Percentiles rank a stretch among this genome's conserved stretches.
phyloP scores from a whole-genome alignment of 176 grass and related monocot species.

The Stipa capillata region DNA sequence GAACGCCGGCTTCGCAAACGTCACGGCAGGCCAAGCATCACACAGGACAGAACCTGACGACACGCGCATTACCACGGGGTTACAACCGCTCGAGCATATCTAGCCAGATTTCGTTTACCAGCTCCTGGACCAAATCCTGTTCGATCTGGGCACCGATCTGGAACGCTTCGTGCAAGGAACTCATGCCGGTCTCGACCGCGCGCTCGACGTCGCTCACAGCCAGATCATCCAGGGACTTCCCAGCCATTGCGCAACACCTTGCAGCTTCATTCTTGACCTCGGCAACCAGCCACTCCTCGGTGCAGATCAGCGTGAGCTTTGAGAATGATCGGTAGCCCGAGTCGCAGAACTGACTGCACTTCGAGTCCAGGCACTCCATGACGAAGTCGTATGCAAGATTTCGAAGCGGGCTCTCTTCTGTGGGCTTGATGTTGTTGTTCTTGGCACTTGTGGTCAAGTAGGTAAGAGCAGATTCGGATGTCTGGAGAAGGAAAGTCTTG shows the following conservation, averaged over 20 bases:
- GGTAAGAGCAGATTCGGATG: slow-evolving; percentile 23
- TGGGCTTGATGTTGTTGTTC: background rate
- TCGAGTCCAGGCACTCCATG: slow-evolving; percentile 43
- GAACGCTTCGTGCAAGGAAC: slow-evolving; percentile 19
- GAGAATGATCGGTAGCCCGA: slow-evolving; percentile 51
- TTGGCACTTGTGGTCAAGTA: background rate
- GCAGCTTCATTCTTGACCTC: slow-evolving; percentile 39
- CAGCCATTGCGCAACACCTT: slow-evolving; percentile 5
- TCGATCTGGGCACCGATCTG: slow-evolving; percentile 54
- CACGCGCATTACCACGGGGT: background rate
- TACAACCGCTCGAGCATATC: slow-evolving; percentile 13
- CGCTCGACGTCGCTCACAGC: slow-evolving; percentile 33
- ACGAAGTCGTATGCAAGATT: slow-evolving; percentile 30
- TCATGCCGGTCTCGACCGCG: background rate
- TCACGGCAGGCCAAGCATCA: no score
- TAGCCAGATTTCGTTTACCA: slow-evolving; percentile 41
- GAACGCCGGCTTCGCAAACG: no score
- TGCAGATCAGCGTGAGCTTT: slow-evolving; percentile 6
- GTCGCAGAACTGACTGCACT: slow-evolving; percentile 25
- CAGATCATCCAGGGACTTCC: slow-evolving; percentile 36
- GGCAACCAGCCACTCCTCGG: slow-evolving; percentile 41
- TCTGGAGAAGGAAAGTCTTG: slow-evolving; percentile 34
- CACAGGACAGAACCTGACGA: background rate
- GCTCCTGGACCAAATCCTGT: slow-evolving; percentile 42
- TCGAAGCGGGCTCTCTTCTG: background rate